Conservation (phyloP, 2,329 filamentous ascomycete genomes). For the Basipetospora chlamydospora region DNA sequence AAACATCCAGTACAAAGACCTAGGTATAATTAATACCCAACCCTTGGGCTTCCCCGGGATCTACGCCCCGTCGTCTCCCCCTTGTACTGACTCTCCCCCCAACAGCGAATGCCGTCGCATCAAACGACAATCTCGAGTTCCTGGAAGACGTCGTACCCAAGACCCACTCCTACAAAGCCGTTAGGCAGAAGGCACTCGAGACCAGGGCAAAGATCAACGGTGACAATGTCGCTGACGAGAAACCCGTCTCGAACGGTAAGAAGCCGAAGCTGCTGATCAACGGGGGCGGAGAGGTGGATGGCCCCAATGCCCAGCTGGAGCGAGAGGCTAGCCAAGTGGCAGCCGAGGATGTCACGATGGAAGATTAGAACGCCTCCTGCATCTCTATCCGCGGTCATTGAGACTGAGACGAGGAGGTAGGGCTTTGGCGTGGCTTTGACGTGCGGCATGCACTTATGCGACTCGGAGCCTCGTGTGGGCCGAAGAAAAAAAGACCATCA, state of each 20-base stretch:
- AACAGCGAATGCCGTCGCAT: slow-evolving; percentile 67
- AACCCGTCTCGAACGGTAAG: slow-evolving; percentile 3
- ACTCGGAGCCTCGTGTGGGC: not conserved
- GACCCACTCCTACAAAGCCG: slow-evolving; percentile 66
- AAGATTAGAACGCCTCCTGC: too few species aligned
- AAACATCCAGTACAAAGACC: slow-evolving; percentile 91
- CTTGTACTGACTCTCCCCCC: not conserved
- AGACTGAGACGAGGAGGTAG: too few species aligned
- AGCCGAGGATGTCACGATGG: slow-evolving; percentile 44
- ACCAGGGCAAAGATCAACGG: slow-evolving; percentile 32
- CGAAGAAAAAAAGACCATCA: not conserved
- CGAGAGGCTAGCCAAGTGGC: slow-evolving; percentile 37
- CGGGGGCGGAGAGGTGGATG: slow-evolving; percentile 16
- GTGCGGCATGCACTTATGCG: not conserved
- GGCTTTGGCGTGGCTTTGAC: too few species aligned
- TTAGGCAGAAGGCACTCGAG: slow-evolving; percentile 48
- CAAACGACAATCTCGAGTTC: slow-evolving; percentile 90
- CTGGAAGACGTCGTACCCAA: slow-evolving; percentile 80
- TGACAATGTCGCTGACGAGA: slow-evolving; percentile 20
- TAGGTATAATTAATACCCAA: too few species aligned
- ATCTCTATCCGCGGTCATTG: too few species aligned
- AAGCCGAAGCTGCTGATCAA: slow-evolving; percentile 10
- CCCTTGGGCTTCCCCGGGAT: too few species aligned
- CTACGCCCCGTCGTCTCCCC: not conserved
- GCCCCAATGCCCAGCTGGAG: slow-evolving; percentile 39